Percentiles rank a stretch among this genome's conserved stretches.
Evolutionary conservation across 352 stramenopile genomes (phyloP).

Genomic region (Phytophthora fragariae): DNA sequence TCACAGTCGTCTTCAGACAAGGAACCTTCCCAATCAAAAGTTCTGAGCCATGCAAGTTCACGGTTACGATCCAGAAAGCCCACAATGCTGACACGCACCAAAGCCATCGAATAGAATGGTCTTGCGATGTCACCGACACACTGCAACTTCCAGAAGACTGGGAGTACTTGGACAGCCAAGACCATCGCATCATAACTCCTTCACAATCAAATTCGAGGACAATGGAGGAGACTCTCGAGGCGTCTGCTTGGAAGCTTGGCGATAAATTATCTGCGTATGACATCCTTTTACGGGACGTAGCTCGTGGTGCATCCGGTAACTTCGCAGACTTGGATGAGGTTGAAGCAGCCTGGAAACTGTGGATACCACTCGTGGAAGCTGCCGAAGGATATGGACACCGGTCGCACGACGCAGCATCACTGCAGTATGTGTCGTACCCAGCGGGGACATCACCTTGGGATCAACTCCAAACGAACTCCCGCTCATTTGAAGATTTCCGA

Average conservation of each 20-base stretch:
- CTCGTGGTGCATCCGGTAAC: constrained; percentile 27
- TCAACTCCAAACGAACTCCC: background rate
- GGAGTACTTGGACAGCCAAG: constrained; percentile 9
- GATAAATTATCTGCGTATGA: constrained; percentile 51
- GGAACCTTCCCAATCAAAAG: background rate
- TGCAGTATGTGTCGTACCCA: constrained; percentile 12
- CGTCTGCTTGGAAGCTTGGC: constrained; percentile 36
- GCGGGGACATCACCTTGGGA: constrained; percentile 32
- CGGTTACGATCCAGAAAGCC: constrained; percentile 45
- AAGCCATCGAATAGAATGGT: constrained; percentile 50
- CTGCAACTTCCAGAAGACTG: constrained; percentile 20
- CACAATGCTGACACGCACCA: constrained; percentile 24
- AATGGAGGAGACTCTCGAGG: background rate
- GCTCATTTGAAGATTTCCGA: background rate
- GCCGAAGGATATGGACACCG: constrained; percentile 18
- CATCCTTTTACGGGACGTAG: constrained; percentile 36
- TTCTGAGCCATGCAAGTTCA: constrained; percentile 32
- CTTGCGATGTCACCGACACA: constrained; percentile 34
- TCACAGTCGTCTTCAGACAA: constrained; percentile 35
- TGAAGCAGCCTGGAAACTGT: constrained; percentile 67
- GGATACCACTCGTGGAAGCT: constrained; percentile 62
- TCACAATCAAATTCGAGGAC: background rate
- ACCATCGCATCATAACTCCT: constrained; percentile 20
- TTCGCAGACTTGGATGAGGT: constrained; percentile 71
- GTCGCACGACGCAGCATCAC: background rate